phyloP scores from a whole-genome alignment of 768 basidiomycete species.

The Termitomyces sp. region DNA sequence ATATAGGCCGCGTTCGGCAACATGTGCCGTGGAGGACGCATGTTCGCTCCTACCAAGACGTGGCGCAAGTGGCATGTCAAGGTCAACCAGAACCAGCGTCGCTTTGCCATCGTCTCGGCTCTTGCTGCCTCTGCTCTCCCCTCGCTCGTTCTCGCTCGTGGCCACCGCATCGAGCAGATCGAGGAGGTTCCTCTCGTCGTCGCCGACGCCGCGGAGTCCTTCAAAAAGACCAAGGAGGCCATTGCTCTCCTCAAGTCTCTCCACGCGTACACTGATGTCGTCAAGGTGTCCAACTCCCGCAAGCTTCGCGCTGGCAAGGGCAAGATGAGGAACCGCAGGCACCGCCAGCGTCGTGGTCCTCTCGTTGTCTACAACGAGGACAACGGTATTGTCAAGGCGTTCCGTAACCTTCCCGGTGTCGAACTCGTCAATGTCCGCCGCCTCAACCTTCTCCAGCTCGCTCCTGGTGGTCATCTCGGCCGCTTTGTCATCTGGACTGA shows the following conservation, averaged over 20 bases:
- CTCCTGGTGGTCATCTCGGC: constrained; percentile 98
- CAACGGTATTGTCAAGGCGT: constrained; percentile 95
- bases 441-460: constrained; percentile 97
- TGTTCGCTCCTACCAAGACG: constrained; percentile 99
- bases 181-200: constrained; percentile 96
- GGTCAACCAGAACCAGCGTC: constrained; percentile 98
- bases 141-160: constrained; percentile 97
- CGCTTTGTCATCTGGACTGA: constrained; percentile 99
- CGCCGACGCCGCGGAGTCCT: constrained; percentile 70
- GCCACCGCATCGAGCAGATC: constrained; percentile 97
- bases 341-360: constrained; percentile 96
- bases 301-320: constrained; percentile 97
- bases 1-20: constrained; percentile 95
- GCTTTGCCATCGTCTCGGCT: constrained; percentile 96
- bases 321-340: constrained; percentile 93
- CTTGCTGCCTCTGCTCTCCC: constrained; percentile 97
- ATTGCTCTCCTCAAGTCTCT: constrained; percentile 88
- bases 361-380: constrained; percentile 97
- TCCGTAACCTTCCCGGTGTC: constrained; percentile 98
- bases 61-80: constrained; percentile 99
- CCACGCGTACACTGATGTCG: constrained; percentile 85
- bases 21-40: constrained; percentile 99
- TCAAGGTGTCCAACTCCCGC: constrained; percentile 96
- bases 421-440: constrained; percentile 92
- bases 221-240: constrained; percentile 96